Evolutionary conservation across 306 rosid species (phyloP).

Genomic region (Gastrolobium villosum): DNA sequence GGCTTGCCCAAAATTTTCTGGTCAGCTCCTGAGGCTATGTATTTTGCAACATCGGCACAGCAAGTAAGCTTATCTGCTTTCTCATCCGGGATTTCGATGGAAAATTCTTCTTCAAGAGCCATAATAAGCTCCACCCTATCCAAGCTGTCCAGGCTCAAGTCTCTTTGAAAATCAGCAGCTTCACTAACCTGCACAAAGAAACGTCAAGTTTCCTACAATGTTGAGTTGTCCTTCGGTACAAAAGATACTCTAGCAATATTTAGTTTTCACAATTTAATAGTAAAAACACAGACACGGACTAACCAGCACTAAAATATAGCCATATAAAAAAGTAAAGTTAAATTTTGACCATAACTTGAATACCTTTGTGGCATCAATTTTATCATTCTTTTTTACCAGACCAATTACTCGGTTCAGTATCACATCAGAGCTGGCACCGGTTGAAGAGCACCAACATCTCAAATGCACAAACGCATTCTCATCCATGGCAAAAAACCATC

Average conservation of each 20-base stretch:
- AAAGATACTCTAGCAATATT: background rate
- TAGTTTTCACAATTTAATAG: conserved; percentile 27
- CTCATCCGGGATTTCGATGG: conserved; percentile 83
- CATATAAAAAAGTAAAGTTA: conserved; percentile 5
- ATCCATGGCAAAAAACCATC: conserved; percentile 44
- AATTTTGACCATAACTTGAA: conserved; percentile 15
- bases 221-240: background rate
- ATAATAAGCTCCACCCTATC: conserved; percentile 87
- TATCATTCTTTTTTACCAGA: conserved; percentile 73
- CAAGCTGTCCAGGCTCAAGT: conserved; percentile 82
- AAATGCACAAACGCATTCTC: conserved; percentile 45
- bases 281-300: conserved; percentile 11
- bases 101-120: conserved; percentile 86
- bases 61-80: conserved; percentile 79
- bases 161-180: conserved; percentile 84
- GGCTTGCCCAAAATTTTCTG: conserved; percentile 50
- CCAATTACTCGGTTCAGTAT: conserved; percentile 63
- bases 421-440: conserved; percentile 54
- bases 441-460: conserved; percentile 55
- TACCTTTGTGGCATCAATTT: conserved; percentile 72
- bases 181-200: conserved; percentile 65
- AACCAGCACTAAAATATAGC: conserved; percentile 9
- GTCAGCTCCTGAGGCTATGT: conserved; percentile 58
- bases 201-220: conserved; percentile 14
- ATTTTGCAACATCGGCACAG: conserved; percentile 77